Evolutionary conservation across 225 moss, liverwort and hornwort genomes (phyloP), one percentile per base, ranked within the genome.

Genomic region (Pseudisothecium myosuroides): DNA sequence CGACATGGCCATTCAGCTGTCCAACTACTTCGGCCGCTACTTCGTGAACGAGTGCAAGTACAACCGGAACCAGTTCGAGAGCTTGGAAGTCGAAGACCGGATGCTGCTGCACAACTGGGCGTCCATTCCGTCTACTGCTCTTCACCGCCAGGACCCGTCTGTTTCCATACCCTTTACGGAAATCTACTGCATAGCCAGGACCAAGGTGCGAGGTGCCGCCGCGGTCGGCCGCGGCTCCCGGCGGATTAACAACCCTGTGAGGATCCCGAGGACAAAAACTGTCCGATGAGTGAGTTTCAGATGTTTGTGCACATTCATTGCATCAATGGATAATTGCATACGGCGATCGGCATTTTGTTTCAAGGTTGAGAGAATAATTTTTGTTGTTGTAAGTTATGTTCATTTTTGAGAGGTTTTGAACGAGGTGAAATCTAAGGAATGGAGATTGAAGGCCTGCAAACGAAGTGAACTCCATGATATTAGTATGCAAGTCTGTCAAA

Each of bases 31-130:
- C 49, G 96, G 96, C 4, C 90, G 96, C 9, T 95, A 91, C 78
- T 94, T 96, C 50, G 95, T 94, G 66, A 90, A 92, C 45, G 96
- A 96, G 87, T 94, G 96, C 92, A 95, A 94, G 88, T 50, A 90
- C 68, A 95, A 96, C 72, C 56, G 39, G 45, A 96, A 96, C 83
- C 65, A 75, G 26, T 95, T 96, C 50, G 92, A 91, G 59, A 77
- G 86, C 49, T 5, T 5, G 32, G 89, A 77, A 6, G 84, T 82
- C 2, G 88, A 89, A 45, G 90, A 90, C 22, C 50, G 67, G 4
- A 39, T 89, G 88, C 69, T 96, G 71, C 66, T 96, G 37, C 93
- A 95, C 22, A 96, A 96, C 75, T 95, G 96, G 94, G 74, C n/a
- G 60, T 94, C 94, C 4, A 87, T 91, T 13, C 94, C 96, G 12